phyloP scores from a whole-genome alignment of 1,139 yeast genomes.

The Starmera stellimalicola region DNA sequence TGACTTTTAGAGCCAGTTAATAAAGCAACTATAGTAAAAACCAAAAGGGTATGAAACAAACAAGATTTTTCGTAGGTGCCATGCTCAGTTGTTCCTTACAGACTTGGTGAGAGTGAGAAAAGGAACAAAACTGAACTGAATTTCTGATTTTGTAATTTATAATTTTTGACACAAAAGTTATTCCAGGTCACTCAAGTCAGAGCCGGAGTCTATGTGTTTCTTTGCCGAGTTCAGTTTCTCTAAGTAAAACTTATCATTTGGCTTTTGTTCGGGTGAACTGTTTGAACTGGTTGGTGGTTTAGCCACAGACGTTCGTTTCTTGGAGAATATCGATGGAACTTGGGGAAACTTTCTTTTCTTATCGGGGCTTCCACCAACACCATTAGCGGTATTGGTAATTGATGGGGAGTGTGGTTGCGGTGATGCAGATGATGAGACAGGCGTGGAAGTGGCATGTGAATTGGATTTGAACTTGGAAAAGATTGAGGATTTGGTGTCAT shows the following conservation, averaged over 20 bases:
- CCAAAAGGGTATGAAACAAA: not conserved
- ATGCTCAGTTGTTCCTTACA: not conserved
- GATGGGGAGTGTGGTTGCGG: no score
- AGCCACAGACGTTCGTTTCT: no score
- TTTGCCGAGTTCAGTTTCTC: not conserved
- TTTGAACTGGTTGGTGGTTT: not conserved
- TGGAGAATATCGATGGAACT: no score
- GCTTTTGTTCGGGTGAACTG: not conserved
- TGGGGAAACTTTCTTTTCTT: no score
- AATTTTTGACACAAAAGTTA: not conserved
- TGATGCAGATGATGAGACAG: no score
- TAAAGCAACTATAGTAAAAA: no score
- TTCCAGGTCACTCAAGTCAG: not conserved
- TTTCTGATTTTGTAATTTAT: not conserved
- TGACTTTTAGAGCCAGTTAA: constrained; percentile 11
- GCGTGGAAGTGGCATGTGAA: no score
- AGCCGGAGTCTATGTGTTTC: not conserved
- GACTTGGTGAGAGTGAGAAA: not conserved
- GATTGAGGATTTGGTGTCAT: no score
- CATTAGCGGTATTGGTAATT: no score
- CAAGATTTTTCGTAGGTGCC: not conserved
- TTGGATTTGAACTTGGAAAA: no score
- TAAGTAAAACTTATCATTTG: no score
- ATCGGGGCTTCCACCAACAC: no score
- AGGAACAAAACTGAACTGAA: not conserved